A percentile compares a stretch with the other conserved stretches of the same genome.
Evolutionary conservation across 139 green algal genomes (phyloP).

Genomic region (Chlorokybus atmophyticus): DNA sequence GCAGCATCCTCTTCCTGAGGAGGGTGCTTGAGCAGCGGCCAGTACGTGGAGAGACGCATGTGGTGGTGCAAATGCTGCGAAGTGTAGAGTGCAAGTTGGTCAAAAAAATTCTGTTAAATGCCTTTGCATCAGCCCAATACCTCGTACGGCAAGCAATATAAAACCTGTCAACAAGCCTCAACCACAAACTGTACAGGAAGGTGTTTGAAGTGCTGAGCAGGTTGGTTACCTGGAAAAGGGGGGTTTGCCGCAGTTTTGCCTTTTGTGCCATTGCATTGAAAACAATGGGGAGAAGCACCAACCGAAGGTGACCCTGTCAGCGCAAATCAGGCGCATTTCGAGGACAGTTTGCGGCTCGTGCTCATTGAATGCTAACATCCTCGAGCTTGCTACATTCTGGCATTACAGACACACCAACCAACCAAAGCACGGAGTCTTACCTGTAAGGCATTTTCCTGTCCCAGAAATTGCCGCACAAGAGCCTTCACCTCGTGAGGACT

Average conservation of each 20-base stretch:
- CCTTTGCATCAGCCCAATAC: too few species aligned
- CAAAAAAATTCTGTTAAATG: too few species aligned
- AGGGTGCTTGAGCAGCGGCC: too few species aligned
- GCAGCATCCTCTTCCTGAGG: too few species aligned
- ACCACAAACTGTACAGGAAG: constrained; percentile 7
- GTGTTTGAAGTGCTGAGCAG: constrained; percentile 8
- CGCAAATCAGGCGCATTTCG: too few species aligned
- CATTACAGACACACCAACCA: too few species aligned
- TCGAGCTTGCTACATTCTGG: too few species aligned
- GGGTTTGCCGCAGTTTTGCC: constrained; percentile 19
- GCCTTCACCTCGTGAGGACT: constrained; percentile 33
- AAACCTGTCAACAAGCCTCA: constrained; percentile 4
- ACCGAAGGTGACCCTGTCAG: constrained; percentile 43
- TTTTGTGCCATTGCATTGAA: constrained; percentile 42
- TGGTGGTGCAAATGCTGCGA: constrained; percentile 6
- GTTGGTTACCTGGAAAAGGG: neutral
- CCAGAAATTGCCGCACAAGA: constrained; percentile 27
- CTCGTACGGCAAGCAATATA: constrained; percentile 7
- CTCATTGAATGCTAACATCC: too few species aligned
- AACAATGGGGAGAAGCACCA: constrained; percentile 46
- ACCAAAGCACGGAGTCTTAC: constrained; percentile 9
- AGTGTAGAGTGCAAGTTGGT: neutral
- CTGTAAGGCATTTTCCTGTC: constrained; percentile 31
- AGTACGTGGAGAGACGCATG: too few species aligned
- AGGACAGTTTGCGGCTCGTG: too few species aligned